Percentiles rank a stretch among this genome's conserved stretches.
phyloP scores from a whole-genome alignment of 164 flowering plant species.

The Santalum album region DNA sequence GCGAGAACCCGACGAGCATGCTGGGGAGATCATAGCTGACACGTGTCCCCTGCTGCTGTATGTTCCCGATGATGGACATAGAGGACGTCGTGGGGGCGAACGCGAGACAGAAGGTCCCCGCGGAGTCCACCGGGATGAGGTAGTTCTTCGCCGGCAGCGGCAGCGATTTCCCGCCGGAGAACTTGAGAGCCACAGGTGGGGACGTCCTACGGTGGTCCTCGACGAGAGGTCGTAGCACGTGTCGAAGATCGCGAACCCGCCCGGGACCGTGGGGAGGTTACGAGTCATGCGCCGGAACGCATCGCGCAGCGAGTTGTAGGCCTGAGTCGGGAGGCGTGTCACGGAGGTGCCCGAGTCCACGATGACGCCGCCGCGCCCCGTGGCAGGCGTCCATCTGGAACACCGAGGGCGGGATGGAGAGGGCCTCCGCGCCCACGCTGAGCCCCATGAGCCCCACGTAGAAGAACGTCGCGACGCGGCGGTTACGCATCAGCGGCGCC shows the following conservation, averaged over 20 bases:
- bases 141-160: constrained; percentile 35
- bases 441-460: constrained; percentile 49
- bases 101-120: constrained; percentile 45
- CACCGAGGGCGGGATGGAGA: constrained; percentile 27
- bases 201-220: constrained; percentile 20
- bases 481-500: constrained; percentile 29
- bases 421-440: constrained; percentile 34
- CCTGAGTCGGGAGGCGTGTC: constrained; percentile 37
- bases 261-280: constrained; percentile 16
- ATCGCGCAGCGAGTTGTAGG: constrained; percentile 44
- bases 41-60: constrained; percentile 24
- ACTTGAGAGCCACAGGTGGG: constrained; percentile 36
- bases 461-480: constrained; percentile 25
- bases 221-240: constrained; percentile 48
- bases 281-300: constrained; percentile 23
- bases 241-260: constrained; percentile 37
- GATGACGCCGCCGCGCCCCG: constrained; percentile 33
- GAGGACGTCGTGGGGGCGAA: constrained; percentile 20
- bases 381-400: constrained; percentile 11
- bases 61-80: constrained; percentile 36
- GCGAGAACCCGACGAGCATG: background rate
- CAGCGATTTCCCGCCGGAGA: constrained; percentile 30
- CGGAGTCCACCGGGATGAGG: constrained; percentile 42
- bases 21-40: background rate
- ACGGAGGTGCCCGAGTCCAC: constrained; percentile 55